A percentile compares a stretch with the other conserved stretches of the same genome.
These are phyloP conservation scores for Fusarium bactridioides DNA, from an alignment of 2,329 filamentous ascomycete genomes.

Conservation along the genomic window DNA sequence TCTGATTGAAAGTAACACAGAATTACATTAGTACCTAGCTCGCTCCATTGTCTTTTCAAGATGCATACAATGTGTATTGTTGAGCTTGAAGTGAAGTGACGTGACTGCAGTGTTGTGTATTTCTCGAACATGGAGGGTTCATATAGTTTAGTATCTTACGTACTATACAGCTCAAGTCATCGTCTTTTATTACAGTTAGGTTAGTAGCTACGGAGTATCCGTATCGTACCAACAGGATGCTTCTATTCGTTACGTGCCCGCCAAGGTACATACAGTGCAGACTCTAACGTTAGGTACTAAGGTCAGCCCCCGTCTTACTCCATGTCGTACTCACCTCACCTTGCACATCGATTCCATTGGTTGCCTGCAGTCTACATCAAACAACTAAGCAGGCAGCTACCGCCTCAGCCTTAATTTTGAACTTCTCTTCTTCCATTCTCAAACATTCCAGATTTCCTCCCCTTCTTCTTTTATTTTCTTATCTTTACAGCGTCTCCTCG, in stretches of 20 bases:
- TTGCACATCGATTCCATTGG: conserved; percentile 34
- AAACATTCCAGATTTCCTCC: not conserved
- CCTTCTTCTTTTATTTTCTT: not conserved
- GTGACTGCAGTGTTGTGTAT: not conserved
- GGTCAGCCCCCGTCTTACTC: conserved; percentile 10
- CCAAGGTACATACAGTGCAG: not conserved
- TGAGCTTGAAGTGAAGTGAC: not conserved
- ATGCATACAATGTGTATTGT: not conserved
- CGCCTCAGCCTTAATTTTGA: conserved; percentile 31
- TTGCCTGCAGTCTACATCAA: conserved; percentile 38
- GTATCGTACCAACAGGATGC: not conserved
- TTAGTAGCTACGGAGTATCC: not conserved
- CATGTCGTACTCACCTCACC: conserved; percentile 8
- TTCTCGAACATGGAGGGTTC: not conserved
- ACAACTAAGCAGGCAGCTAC: conserved; percentile 33
- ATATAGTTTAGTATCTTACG: not conserved
- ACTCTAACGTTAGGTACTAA: not conserved
- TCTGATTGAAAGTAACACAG: not conserved
- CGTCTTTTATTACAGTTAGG: not conserved
- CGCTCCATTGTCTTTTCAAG: not conserved
- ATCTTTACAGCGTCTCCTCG: not conserved
- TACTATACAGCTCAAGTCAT: not conserved
- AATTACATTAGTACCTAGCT: not conserved
- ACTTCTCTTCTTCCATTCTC: conserved; percentile 10
- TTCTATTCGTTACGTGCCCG: not conserved